Evolutionary conservation across 1,139 yeast species (phyloP), one percentile per base, ranked within the genome.

Genomic region (Ogataea hybrid): DNA sequence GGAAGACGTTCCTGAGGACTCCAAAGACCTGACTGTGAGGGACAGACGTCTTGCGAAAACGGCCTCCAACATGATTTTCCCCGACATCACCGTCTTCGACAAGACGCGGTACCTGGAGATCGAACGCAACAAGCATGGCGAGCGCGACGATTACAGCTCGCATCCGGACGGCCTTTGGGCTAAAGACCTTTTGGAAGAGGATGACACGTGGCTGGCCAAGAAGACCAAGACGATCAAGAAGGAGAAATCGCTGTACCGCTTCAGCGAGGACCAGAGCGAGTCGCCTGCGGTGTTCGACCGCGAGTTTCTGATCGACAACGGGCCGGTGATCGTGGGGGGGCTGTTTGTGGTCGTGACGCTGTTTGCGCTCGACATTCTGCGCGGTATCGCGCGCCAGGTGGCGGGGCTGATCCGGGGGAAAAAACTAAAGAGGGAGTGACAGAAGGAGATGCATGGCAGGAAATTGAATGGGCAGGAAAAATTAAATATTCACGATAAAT

Each of bases 91-190:
- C 2, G 41, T 73, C 3, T 68, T 70, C 47, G 74, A 75, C 48
- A 70, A 69, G 21, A 51, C 70, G 9, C 68, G 84, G 40, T 61
- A 59, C 22, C 48, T 64, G 9, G 87, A 80, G 45, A 64, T 69
- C 30, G 89, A 83, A 53, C 69, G 82, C 47, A 81, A 81, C 53
- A 63, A 73, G 40, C 65, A 69, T 43, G 63, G 59, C 8, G 59
- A 55, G 32, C 46, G 54, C 29, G 32, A 35, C 12, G 39, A 34
- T 3, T 25, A 42, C 7, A 39, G 36, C 15, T 54, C 47, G 17
- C 41, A 38, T 14, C 49, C 51, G 6, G 43, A 52, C 17, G 49
- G 54, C 6, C 41, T 28, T 33, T 55, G 57, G 59, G 59, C 57
- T 5, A 56, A 56, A 23, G 62, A 58, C 35, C 43, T 42, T 5